phyloP scores from a whole-genome alignment of 805 yeast genomes.

The Candida manassasensis region DNA sequence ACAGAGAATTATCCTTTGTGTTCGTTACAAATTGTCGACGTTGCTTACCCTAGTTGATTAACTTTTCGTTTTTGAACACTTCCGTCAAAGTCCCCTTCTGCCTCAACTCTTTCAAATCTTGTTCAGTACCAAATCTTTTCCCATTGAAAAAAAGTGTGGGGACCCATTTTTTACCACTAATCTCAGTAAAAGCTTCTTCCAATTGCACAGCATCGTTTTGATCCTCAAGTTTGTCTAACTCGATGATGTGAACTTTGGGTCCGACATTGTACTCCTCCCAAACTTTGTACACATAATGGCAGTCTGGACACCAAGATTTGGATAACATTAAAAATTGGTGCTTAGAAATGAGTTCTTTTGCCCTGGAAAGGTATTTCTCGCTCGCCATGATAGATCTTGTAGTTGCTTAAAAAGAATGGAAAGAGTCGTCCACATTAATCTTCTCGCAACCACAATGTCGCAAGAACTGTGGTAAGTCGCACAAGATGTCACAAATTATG shows the following conservation, averaged over 20 bases:
- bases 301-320: conserved; percentile 78
- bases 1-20: too few species aligned
- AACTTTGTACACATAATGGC: conserved; percentile 55
- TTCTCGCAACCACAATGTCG: conserved; percentile 1
- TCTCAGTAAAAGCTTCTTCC: conserved; percentile 51
- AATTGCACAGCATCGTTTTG: conserved; percentile 47
- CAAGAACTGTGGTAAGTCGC: too few species aligned
- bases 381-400: conserved; percentile 11
- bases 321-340: conserved; percentile 55
- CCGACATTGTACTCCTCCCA: conserved; percentile 50
- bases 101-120: conserved; percentile 39
- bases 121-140: conserved; percentile 54
- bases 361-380: conserved; percentile 28
- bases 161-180: conserved; percentile 62
- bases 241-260: conserved; percentile 51
- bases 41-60: conserved; percentile 6
- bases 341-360: conserved; percentile 40
- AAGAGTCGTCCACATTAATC: not conserved
- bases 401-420: not conserved
- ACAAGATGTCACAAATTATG: too few species aligned
- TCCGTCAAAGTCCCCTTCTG: conserved; percentile 27
- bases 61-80: conserved; percentile 23
- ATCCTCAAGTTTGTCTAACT: conserved; percentile 50
- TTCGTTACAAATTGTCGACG: too few species aligned
- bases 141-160: conserved; percentile 65